Base-by-base conservation (phyloP, 129 eudicot genomes). In the Pulicaria dysenterica region DNA sequence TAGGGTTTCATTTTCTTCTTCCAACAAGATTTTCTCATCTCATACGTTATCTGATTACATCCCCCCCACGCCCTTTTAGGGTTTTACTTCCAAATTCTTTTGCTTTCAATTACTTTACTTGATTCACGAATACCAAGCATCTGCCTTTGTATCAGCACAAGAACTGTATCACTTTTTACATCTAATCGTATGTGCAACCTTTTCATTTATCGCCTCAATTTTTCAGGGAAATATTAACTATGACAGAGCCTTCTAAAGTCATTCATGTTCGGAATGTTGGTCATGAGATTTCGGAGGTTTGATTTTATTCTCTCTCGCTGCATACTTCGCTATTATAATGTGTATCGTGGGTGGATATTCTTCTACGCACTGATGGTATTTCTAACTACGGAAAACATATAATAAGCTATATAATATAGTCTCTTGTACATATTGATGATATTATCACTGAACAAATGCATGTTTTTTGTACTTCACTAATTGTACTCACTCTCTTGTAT, bases 181-280 rank as follows among this genome's bases (percentile, higher is more conserved):
- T 14, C n/a, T 34, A 14, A 48, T 48, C 54, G 54, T 39, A 7
- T 16, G 54, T 10, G 4, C 8, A 64, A 64, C 16, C 9, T 13
- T 1, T 67, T 66, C 57, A 34, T 12, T 38, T 51, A 40, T 38
- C 51, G 8, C 40, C 31, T 66, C 45, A 46, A 6, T 66, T 59
- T 14, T 70, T 19, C 81, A 84, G 88, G 88, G 9, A 45, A 39
- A 68, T 36, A 72, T 14, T n/a, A 57, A 44, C 61, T 8, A 90
- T 89, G 98, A 46, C 98, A 17, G 99, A 90, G 70, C 97, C 96
- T 53, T 94, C 99, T 13, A 94, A 94, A 82, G 99, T 94, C 59
- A 84, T 94, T 80, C 99, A 94, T 61, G 95, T 94, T 14, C 99
- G 99, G 73, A 94, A 94, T 71, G 99, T 94, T 57, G 99, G 99